phyloP scores from a whole-genome alignment of 352 stramenopile genomes.

The Phytophthora fragariae region DNA sequence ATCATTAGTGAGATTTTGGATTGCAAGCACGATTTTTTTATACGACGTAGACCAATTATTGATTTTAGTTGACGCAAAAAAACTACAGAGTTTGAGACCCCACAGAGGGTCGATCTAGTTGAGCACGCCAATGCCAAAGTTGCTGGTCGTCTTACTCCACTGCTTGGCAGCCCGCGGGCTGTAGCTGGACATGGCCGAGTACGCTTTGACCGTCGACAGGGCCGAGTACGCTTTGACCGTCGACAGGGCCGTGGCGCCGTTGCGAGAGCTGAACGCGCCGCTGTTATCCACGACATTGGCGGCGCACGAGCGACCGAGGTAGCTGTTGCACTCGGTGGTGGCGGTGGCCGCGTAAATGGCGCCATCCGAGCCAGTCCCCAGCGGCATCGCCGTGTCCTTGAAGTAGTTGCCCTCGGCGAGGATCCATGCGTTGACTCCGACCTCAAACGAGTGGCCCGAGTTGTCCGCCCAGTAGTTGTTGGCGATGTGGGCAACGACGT shows the following conservation, averaged over 20 bases:
- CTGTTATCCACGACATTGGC: conserved; percentile 40
- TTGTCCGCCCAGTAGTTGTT: conserved; percentile 53
- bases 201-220: too few species aligned
- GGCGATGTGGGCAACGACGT: conserved; percentile 37
- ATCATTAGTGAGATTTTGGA: too few species aligned
- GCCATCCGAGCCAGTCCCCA: conserved; percentile 14
- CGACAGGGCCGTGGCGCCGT: conserved; percentile 22
- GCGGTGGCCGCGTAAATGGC: conserved; percentile 25
- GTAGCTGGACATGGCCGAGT: conserved; percentile 14
- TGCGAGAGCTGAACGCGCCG: conserved; percentile 21
- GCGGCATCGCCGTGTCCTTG: conserved; percentile 34
- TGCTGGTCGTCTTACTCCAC: conserved; percentile 25
- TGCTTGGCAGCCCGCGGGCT: conserved; percentile 22
- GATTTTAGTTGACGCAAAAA: background rate
- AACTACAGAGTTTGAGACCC: background rate
- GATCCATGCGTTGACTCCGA: conserved; percentile 39
- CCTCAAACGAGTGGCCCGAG: conserved; percentile 44
- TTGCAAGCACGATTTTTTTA: too few species aligned
- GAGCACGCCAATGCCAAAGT: conserved; percentile 38
- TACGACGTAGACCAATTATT: background rate
- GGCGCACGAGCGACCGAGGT: conserved; percentile 36
- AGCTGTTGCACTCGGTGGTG: conserved; percentile 26
- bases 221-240: conserved; percentile 27
- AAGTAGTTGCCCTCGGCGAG: conserved; percentile 60
- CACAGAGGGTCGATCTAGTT: conserved; percentile 3